Conservation (phyloP, 176 grass and related monocot genomes). For the Olyra latifolia region DNA sequence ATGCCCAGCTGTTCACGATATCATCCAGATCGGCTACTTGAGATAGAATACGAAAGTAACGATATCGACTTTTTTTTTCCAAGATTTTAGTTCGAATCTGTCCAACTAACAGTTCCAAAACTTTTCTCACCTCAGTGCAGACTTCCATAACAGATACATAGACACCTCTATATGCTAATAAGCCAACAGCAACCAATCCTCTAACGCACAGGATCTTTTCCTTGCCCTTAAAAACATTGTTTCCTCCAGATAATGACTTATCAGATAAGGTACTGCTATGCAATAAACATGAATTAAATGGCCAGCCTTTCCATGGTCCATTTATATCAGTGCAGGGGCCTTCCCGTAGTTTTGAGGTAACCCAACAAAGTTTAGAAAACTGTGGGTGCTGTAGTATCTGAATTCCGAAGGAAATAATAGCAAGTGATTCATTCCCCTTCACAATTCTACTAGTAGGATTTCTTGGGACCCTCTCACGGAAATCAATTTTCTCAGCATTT, state of each 20-base stretch:
- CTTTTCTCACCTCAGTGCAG: conserved; percentile 82
- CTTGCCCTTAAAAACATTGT: conserved; percentile 51
- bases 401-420: conserved; percentile 80
- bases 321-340: conserved; percentile 85
- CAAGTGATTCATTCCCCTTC: conserved; percentile 49
- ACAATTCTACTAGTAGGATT: conserved; percentile 44
- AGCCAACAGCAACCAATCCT: conserved; percentile 87
- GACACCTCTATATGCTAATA: conserved; percentile 82
- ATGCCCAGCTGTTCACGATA: conserved; percentile 83
- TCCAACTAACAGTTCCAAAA: conserved; percentile 80
- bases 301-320: conserved; percentile 97
- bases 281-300: conserved; percentile 92
- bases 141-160: conserved; percentile 82
- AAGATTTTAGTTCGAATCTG: conserved; percentile 70
- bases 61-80: conserved; percentile 62
- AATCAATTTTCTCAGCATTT: conserved; percentile 30
- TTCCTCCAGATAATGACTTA: conserved; percentile 56
- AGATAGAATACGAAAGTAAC: conserved; percentile 76
- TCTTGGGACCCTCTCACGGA: conserved; percentile 32
- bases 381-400: conserved; percentile 87
- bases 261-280: conserved; percentile 37
- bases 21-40: conserved; percentile 94
- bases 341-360: conserved; percentile 83
- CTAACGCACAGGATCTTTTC: conserved; percentile 56
- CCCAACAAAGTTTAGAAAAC: conserved; percentile 95